These are phyloP conservation scores for Periglandula ipomoeae DNA, from an alignment of 2,329 filamentous ascomycete species.

Conservation along the genomic window DNA sequence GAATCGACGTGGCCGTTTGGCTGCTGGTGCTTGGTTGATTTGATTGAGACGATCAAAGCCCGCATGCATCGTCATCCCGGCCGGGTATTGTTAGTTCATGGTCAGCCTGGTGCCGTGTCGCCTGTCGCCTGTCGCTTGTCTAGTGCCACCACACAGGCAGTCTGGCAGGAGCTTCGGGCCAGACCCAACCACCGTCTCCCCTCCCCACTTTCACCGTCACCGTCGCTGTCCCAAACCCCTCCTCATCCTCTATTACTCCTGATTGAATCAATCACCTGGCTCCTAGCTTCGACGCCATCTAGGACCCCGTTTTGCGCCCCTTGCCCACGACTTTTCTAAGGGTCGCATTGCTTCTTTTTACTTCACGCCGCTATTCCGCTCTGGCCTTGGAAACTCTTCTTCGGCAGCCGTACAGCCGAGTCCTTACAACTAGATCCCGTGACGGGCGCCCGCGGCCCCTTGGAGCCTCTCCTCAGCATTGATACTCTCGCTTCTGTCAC, in stretches of 20 bases:
- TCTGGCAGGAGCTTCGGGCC: no score
- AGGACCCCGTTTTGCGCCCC: background rate
- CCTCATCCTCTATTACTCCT: background rate
- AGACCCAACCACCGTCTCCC: background rate
- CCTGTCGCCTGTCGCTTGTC: no score
- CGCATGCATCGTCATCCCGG: no score
- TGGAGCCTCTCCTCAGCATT: slow-evolving; percentile 4
- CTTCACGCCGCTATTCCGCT: background rate
- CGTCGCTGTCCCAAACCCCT: background rate
- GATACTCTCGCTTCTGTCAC: slow-evolving; percentile 4
- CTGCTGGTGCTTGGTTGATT: no score
- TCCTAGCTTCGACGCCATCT: background rate
- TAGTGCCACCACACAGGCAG: no score
- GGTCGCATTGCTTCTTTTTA: background rate
- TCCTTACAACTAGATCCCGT: slow-evolving; percentile 6
- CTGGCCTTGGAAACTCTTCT: background rate
- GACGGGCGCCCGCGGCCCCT: slow-evolving; percentile 5
- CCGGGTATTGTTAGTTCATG: no score
- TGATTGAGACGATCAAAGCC: no score
- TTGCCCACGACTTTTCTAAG: background rate
- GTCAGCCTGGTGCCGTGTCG: no score
- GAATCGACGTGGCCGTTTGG: no score
- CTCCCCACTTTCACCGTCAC: background rate
- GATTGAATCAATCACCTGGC: background rate
- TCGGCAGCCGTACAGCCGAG: background rate